Base-by-base conservation (phyloP, 306 rosid genomes). In the Vicia villosa region DNA sequence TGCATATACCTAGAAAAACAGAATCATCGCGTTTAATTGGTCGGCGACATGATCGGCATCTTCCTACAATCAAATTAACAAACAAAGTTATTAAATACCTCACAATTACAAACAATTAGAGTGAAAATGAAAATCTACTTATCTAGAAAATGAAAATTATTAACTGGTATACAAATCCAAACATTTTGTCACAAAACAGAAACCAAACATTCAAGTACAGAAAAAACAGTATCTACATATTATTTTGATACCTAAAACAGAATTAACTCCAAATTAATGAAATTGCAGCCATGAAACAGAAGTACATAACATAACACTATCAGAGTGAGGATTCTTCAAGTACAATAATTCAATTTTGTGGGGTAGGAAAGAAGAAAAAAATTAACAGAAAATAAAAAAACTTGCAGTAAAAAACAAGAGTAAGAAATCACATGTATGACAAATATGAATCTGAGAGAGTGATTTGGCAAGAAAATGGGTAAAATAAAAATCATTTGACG, bases 391-490 rank as follows among this genome's bases (percentile, higher is more conserved):
- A 41, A 41, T 11, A 10, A 41, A 41, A 41, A 41, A 10, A 0
- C 1, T 34, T 32, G 9, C 8, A 32, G 37, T 9, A 40, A 40
- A 40, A 49, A 52, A 76, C 56, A 72, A 65, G 4, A 46, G 69
- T 43, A 75, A 56, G 55, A 38, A 70, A 74, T 55, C 46, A n/a
- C 63, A 77, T 69, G 79, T 43, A 49, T 41, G 12, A 62, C 5
- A 10, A 70, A 28, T 43, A 75, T 24, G 42, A 67, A 62, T 41
- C 64, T 43, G 74, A 73, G 56, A 76, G 51, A 76, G 74, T 66
- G 21, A 67, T 20, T 58, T 19, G 50, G 36, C 10, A 52, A 28
- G 61, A 61, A 62, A 77, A 34, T 9, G 17, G 38, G 69, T n/a
- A n/a, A 69, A 42, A 66, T 70, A 65, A 72, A 59, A 75, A 76